phyloP scores from a whole-genome alignment of 371 early-diverging fungal genomes.

The Rhizopus stolonifer region DNA sequence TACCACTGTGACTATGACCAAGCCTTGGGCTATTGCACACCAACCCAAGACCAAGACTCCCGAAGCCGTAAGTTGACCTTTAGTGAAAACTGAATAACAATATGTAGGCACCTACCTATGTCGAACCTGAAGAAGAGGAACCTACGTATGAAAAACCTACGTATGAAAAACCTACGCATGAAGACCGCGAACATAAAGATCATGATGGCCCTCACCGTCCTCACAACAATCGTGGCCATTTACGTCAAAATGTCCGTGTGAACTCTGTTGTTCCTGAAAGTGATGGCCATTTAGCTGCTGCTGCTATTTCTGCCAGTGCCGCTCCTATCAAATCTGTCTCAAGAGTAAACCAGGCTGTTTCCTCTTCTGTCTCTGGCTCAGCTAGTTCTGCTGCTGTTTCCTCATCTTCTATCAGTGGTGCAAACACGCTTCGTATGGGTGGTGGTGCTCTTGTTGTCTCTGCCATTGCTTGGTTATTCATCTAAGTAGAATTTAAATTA shows the following conservation, averaged over 20 bases:
- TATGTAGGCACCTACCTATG: not conserved
- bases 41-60: not conserved
- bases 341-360: not conserved
- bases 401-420: not conserved
- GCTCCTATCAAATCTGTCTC: not conserved
- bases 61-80: not conserved
- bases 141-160: not conserved
- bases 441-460: too few relatives aligned
- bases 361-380: not conserved
- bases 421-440: not conserved
- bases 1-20: constrained; percentile 15
- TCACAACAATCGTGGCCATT: not conserved
- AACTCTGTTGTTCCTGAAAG: not conserved
- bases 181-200: not conserved
- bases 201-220: not conserved
- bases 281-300: not conserved
- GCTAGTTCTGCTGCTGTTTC: not conserved
- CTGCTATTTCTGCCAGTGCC: not conserved
- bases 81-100: not conserved
- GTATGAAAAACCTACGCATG: not conserved
- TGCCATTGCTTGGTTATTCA: too few relatives aligned
- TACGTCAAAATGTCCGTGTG: not conserved
- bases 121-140: not conserved
- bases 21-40: not conserved
- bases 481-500: too few relatives aligned